These are phyloP conservation scores for Cercophora samala DNA, from an alignment of 495 filamentous ascomycete genomes.

Conservation along the genomic window DNA sequence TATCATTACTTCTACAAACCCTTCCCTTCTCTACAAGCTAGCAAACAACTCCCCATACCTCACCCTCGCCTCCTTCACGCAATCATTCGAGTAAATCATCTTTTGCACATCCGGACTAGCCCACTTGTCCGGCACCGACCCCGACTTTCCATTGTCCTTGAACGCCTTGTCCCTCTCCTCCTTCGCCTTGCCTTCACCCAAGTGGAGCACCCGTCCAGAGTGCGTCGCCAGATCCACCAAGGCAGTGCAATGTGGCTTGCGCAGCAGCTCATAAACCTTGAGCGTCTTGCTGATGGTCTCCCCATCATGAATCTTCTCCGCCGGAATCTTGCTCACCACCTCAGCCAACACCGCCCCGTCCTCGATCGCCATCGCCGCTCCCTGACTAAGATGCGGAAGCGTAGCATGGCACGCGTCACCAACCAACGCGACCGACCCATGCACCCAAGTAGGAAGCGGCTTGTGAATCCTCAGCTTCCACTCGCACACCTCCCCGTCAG, in stretches of 20 bases:
- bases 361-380: conserved; percentile 84
- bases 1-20: not conserved
- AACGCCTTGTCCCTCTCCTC: conserved; percentile 73
- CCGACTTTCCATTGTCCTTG: conserved; percentile 56
- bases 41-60: conserved; percentile 59
- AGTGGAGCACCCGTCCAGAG: conserved; percentile 63
- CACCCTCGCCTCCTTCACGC: conserved; percentile 57
- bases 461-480: conserved; percentile 74
- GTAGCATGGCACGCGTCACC: conserved; percentile 81
- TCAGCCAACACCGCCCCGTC: conserved; percentile 71
- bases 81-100: conserved; percentile 72
- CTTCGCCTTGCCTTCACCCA: conserved; percentile 71
- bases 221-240: conserved; percentile 70
- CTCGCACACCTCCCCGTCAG: conserved; percentile 76
- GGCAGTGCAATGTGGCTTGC: conserved; percentile 65
- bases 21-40: conserved; percentile 20
- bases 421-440: conserved; percentile 63
- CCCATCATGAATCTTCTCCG: conserved; percentile 41
- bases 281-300: conserved; percentile 62
- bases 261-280: conserved; percentile 65
- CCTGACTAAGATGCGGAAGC: conserved; percentile 71
- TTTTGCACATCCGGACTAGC: conserved; percentile 70
- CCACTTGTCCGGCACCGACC: conserved; percentile 71
- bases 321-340: conserved; percentile 55
- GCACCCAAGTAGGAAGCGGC: conserved; percentile 66